Evolutionary conservation across 805 yeast species (phyloP).

Genomic region (Candida morakotiae): DNA sequence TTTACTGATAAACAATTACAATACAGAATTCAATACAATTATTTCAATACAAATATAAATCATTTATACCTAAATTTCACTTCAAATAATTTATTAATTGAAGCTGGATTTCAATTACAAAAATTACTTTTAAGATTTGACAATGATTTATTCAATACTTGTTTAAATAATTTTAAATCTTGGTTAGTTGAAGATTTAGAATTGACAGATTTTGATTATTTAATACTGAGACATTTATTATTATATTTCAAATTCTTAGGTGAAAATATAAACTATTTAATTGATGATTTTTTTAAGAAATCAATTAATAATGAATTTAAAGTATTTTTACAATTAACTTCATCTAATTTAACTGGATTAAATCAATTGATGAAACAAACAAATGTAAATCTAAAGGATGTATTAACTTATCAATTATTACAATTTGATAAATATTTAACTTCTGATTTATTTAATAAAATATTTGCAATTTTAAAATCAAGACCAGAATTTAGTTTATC

Average conservation of each 20-base stretch:
- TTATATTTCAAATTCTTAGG: constrained; percentile 23
- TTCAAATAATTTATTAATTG: constrained; percentile 9
- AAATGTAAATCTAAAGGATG: constrained; percentile 8
- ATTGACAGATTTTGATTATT: constrained; percentile 20
- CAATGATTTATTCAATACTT: constrained; percentile 16
- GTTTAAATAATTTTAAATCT: constrained; percentile 9
- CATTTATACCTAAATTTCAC: constrained; percentile 8
- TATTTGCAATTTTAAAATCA: constrained; percentile 18
- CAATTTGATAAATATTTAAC: constrained; percentile 30
- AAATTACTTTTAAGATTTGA: constrained; percentile 15
- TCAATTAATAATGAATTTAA: constrained; percentile 3
- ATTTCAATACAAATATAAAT: constrained; percentile 16
- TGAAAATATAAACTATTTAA: background rate
- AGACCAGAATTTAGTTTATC: constrained; percentile 26
- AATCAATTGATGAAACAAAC: constrained; percentile 12
- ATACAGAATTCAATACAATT: constrained; percentile 13
- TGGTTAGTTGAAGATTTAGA: constrained; percentile 3
- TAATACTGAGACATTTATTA: constrained; percentile 20
- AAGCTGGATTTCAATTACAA: constrained; percentile 20
- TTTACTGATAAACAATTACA: constrained; percentile 12
- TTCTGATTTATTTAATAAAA: constrained; percentile 17
- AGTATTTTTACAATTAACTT: constrained; percentile 7
- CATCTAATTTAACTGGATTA: constrained; percentile 13
- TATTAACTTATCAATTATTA: constrained; percentile 22
- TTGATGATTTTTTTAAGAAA: constrained; percentile 10